Percentiles rank a stretch among this genome's conserved stretches.
phyloP scores from a whole-genome alignment of 1,284 basidiomycete genomes.

The Malassezia vespertilionis region DNA sequence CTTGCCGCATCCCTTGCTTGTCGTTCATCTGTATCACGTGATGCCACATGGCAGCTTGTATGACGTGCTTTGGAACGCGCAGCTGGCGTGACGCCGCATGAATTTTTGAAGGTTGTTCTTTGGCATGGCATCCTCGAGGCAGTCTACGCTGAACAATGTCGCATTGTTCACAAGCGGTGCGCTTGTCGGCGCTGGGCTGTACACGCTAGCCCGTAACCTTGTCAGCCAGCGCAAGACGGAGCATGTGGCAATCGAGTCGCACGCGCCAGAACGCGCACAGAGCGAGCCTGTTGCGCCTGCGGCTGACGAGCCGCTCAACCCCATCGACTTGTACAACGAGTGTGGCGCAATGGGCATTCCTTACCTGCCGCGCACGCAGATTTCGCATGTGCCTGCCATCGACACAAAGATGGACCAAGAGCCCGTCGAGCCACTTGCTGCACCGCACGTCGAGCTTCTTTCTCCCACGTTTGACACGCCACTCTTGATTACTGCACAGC shows the following conservation, averaged over 20 bases:
- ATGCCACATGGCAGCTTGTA: too few species aligned
- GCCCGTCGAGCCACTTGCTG: neutral
- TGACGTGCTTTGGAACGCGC: too few species aligned
- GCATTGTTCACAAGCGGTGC: slow-evolving; percentile 15
- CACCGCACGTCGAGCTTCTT: neutral
- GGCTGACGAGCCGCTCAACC: neutral
- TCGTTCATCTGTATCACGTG: too few species aligned
- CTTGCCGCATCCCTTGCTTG: too few species aligned
- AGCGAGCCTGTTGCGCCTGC: neutral
- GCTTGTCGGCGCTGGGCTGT: slow-evolving; percentile 9
- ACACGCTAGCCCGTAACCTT: slow-evolving; percentile 11
- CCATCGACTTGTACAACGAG: slow-evolving; percentile 5
- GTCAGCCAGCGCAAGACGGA: neutral
- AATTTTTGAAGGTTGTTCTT: neutral
- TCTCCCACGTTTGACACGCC: slow-evolving; percentile 3
- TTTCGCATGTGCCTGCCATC: neutral
- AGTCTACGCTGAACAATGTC: slow-evolving; percentile 8
- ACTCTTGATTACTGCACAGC: slow-evolving; percentile 22
- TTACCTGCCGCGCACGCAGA: slow-evolving; percentile 3
- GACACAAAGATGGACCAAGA: slow-evolving; percentile 11
- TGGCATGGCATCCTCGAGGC: slow-evolving; percentile 7
- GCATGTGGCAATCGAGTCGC: neutral
- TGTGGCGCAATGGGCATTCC: slow-evolving; percentile 15
- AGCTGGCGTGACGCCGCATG: too few species aligned
- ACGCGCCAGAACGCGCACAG: neutral